These are phyloP conservation scores for Vitis rupestris DNA, from an alignment of 164 flowering plant genomes.

Conservation along the genomic window DNA sequence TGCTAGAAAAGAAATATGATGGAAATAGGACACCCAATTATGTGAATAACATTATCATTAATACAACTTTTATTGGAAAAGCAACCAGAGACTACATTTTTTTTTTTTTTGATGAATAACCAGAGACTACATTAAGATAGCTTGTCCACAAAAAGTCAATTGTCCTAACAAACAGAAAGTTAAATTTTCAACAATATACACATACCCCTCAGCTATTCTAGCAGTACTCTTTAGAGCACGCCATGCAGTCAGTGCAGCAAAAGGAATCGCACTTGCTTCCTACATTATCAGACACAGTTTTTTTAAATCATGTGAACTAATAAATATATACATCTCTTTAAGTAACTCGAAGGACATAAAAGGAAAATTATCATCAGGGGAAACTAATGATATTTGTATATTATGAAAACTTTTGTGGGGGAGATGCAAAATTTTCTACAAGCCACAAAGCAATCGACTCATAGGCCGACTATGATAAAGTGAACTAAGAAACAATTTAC, in stretches of 20 bases:
- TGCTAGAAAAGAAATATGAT: neutral
- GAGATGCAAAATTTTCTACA: no score
- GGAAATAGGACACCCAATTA: neutral
- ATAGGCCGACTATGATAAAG: no score
- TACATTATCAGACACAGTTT: conserved; percentile 28
- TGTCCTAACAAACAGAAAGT: neutral
- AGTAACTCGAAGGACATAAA: no score
- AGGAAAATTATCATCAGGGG: no score
- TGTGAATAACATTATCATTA: neutral
- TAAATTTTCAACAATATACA: conserved; percentile 1
- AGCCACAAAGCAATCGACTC: no score
- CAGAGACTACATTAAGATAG: neutral
- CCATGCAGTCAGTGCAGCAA: conserved; percentile 99
- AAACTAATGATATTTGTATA: no score
- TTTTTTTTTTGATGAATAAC: no score
- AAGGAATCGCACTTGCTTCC: conserved; percentile 98
- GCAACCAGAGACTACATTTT: neutral
- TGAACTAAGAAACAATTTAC: no score
- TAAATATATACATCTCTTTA: neutral
- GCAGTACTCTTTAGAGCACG: conserved; percentile 91
- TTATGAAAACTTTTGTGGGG: no score
- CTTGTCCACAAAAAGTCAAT: neutral
- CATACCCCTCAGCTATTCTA: conserved; percentile 79
- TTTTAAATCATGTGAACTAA: neutral
- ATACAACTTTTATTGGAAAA: neutral